These are phyloP conservation scores for Suillus fuscotomentosus DNA, from an alignment of 768 basidiomycete species.

Conservation along the genomic window DNA sequence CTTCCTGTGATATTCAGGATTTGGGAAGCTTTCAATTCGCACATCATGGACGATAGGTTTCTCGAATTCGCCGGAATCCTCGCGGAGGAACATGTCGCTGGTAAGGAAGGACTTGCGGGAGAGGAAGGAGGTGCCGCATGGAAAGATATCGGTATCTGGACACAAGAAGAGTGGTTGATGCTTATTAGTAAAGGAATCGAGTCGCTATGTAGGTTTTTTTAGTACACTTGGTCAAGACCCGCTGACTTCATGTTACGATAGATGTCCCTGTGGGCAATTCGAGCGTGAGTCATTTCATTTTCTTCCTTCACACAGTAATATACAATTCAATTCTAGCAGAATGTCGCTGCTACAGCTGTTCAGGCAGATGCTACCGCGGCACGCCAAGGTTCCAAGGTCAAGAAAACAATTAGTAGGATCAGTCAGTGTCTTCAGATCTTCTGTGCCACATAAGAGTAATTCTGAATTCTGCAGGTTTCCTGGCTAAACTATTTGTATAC, in stretches of 20 bases:
- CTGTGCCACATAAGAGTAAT: not conserved
- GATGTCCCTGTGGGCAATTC: slow-evolving; percentile 56
- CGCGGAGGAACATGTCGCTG: slow-evolving; percentile 69
- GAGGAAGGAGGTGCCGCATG: slow-evolving; percentile 56
- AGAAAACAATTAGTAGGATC: slow-evolving; percentile 65
- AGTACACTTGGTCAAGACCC: not conserved
- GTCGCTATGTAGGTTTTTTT: slow-evolving; percentile 61
- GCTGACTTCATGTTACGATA: slow-evolving; percentile 13
- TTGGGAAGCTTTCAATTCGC: slow-evolving; percentile 80
- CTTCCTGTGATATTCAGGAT: slow-evolving; percentile 70
- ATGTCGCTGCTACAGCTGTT: slow-evolving; percentile 60
- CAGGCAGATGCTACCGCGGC: slow-evolving; percentile 68
- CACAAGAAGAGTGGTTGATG: slow-evolving; percentile 77
- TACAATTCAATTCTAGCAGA: slow-evolving; percentile 35
- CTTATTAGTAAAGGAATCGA: slow-evolving; percentile 80
- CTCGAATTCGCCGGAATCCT: slow-evolving; percentile 69
- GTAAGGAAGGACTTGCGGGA: slow-evolving; percentile 51
- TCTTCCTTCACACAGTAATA: not conserved
- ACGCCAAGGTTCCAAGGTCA: slow-evolving; percentile 57
- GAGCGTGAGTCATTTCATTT: slow-evolving; percentile 40
- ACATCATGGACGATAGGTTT: slow-evolving; percentile 70
- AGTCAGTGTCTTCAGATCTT: slow-evolving; percentile 34
- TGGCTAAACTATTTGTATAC: slow-evolving; percentile 86
- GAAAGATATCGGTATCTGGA: slow-evolving; percentile 91
- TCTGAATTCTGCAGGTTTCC: slow-evolving; percentile 47